Conservation (phyloP, 75 land plant species). For the Cryptomeria japonica region DNA sequence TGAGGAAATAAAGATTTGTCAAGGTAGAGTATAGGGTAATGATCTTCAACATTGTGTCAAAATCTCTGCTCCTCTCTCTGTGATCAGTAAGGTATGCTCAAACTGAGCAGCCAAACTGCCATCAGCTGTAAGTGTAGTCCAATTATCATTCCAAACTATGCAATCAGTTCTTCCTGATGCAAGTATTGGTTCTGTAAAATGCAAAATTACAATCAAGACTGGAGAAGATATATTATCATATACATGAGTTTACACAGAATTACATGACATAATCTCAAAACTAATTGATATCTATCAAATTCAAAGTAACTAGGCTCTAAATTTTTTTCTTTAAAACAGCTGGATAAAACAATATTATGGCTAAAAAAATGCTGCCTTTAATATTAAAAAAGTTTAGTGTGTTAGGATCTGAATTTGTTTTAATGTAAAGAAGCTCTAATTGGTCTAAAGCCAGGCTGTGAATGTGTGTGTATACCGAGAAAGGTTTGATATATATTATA, state of each 20-base stretch:
- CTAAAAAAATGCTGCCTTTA: neutral
- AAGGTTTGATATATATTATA: no score
- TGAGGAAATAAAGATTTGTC: neutral
- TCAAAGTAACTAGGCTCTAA: neutral
- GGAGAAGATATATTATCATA: neutral
- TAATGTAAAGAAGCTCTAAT: neutral
- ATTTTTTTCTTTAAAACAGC: neutral
- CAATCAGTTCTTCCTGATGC: conserved; percentile 69
- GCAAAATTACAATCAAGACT: conserved; percentile 4
- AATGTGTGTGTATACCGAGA: neutral
- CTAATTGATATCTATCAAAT: neutral
- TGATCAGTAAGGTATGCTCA: conserved; percentile 86
- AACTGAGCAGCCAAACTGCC: conserved; percentile 87
- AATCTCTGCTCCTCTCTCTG: conserved; percentile 80
- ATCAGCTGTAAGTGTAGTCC: conserved; percentile 88
- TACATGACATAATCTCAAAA: neutral
- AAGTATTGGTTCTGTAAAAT: conserved; percentile 89
- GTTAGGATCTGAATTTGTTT: neutral
- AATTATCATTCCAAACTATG: conserved; percentile 80
- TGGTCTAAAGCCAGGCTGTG: neutral
- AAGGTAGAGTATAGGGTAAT: neutral
- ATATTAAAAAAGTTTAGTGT: neutral
- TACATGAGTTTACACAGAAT: neutral
- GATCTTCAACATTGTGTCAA: conserved; percentile 47
- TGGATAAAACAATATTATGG: neutral